These are phyloP conservation scores for Globisporangium polare DNA, from an alignment of 352 stramenopile species.

Conservation along the genomic window DNA sequence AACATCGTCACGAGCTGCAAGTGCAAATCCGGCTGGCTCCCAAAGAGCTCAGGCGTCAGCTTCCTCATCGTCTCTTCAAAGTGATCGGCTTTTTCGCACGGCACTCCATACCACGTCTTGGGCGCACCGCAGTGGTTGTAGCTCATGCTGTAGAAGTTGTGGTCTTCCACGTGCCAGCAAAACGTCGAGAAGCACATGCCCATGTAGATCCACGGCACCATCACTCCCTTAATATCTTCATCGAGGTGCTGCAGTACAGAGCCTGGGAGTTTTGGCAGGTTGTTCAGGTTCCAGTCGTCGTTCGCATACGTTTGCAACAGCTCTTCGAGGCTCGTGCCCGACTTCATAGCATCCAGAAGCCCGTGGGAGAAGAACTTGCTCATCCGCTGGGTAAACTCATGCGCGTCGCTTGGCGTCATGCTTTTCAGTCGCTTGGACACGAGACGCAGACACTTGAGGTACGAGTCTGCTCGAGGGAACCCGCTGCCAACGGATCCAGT, in stretches of 20 bases:
- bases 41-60: slow-evolving; percentile 94
- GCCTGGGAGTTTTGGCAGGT: slow-evolving; percentile 92
- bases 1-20: slow-evolving; percentile 91
- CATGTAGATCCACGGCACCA: slow-evolving; percentile 99
- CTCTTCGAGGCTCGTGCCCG: slow-evolving; percentile 34
- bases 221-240: slow-evolving; percentile 97
- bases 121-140: slow-evolving; percentile 97
- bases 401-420: slow-evolving; percentile 26
- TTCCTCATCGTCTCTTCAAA: slow-evolving; percentile 90
- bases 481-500: slow-evolving; percentile 79
- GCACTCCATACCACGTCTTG: slow-evolving; percentile 99
- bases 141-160: slow-evolving; percentile 99
- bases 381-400: slow-evolving; percentile 27
- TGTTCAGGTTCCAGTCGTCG: slow-evolving; percentile 98
- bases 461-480: slow-evolving; percentile 72
- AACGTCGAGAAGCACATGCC: slow-evolving; percentile 99
- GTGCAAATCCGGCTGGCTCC: slow-evolving; percentile 94
- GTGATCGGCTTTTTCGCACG: slow-evolving; percentile 84
- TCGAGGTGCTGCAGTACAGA: slow-evolving; percentile 95
- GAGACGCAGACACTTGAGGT: slow-evolving; percentile 46
- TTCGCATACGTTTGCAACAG: slow-evolving; percentile 69
- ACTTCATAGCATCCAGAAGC: slow-evolving; percentile 23
- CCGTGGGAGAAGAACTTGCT: slow-evolving; percentile 59
- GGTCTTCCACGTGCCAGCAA: slow-evolving; percentile 99
- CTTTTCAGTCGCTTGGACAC: slow-evolving; percentile 53